Conservation (phyloP, 306 rosid species). For the Cotoneaster glaucophyllus region DNA sequence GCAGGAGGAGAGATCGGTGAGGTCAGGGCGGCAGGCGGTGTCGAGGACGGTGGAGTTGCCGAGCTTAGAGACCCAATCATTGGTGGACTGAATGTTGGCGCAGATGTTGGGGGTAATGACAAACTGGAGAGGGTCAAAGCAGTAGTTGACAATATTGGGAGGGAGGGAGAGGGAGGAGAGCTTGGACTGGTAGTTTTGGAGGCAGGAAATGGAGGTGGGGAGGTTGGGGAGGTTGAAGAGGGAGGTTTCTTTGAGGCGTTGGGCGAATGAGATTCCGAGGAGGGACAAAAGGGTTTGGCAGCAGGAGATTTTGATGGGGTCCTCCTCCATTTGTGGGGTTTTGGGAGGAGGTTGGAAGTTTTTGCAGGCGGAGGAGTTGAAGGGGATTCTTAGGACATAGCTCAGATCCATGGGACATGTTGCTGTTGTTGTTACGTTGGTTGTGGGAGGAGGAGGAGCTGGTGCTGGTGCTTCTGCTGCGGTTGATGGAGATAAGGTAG, state of each 20-base stretch:
- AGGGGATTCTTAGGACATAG: conserved; percentile 56
- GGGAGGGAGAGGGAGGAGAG: conserved; percentile 47
- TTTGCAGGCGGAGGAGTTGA: conserved; percentile 58
- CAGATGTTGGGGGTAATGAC: conserved; percentile 50
- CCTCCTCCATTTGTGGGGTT: not conserved
- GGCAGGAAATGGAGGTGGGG: conserved; percentile 51
- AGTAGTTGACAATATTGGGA: conserved; percentile 20
- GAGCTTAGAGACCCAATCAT: conserved; percentile 51
- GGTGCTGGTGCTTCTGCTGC: conserved; percentile 26
- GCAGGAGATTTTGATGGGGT: conserved; percentile 21
- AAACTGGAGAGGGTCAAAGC: conserved; percentile 59
- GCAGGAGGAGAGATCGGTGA: conserved; percentile 46
- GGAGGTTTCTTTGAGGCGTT: conserved; percentile 64
- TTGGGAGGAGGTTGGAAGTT: conserved; percentile 22
- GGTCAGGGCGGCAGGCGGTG: conserved; percentile 53
- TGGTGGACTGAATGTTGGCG: conserved; percentile 40
- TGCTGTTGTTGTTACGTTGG: not conserved
- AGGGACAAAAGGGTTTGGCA: conserved; percentile 60
- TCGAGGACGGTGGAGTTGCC: conserved; percentile 38
- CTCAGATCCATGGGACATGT: conserved; percentile 71
- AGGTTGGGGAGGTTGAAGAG: conserved; percentile 53
- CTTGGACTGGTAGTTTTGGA: conserved; percentile 50
- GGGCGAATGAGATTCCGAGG: conserved; percentile 47
- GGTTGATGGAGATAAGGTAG: not conserved
- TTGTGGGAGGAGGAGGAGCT: not conserved